Evolutionary conservation across 257 asterid genomes (phyloP).

Genomic region (Gardenia jasminoides): DNA sequence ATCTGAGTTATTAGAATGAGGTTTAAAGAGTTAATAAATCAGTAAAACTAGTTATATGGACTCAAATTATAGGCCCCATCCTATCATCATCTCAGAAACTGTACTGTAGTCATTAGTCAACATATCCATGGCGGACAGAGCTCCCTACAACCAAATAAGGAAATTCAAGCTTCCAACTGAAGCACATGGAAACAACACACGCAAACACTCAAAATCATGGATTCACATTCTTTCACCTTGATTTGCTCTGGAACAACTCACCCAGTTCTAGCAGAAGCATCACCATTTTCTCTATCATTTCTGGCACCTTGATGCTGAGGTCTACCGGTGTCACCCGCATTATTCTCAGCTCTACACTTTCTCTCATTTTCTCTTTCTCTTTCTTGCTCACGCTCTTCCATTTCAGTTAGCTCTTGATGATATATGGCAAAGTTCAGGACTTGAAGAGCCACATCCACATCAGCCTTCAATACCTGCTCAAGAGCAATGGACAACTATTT

Average conservation of each 20-base stretch:
- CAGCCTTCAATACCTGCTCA: slow-evolving; percentile 70
- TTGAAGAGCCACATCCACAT: slow-evolving; percentile 89
- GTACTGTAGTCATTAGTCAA: neutral
- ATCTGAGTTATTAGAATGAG: neutral
- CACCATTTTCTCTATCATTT: slow-evolving; percentile 24
- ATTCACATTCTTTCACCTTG: neutral
- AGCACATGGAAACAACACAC: neutral
- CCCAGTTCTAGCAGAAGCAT: slow-evolving; percentile 47
- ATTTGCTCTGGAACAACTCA: slow-evolving; percentile 25
- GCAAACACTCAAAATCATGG: neutral
- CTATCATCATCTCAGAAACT: neutral
- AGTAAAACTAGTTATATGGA: no score
- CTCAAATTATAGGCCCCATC: neutral
- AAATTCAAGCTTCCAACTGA: neutral
- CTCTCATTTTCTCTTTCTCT: slow-evolving; percentile 53
- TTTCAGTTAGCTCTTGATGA: slow-evolving; percentile 95
- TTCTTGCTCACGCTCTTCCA: slow-evolving; percentile 92
- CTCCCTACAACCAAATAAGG: neutral
- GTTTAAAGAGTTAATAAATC: neutral
- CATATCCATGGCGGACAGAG: neutral
- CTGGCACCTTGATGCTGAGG: slow-evolving; percentile 30
- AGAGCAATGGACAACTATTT: slow-evolving; percentile 11
- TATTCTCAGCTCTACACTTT: slow-evolving; percentile 45
- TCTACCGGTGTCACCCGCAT: slow-evolving; percentile 36
- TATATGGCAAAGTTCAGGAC: slow-evolving; percentile 95